Conservation (phyloP, 371 early-diverging fungal species). For the Gilbertella persicaria region DNA sequence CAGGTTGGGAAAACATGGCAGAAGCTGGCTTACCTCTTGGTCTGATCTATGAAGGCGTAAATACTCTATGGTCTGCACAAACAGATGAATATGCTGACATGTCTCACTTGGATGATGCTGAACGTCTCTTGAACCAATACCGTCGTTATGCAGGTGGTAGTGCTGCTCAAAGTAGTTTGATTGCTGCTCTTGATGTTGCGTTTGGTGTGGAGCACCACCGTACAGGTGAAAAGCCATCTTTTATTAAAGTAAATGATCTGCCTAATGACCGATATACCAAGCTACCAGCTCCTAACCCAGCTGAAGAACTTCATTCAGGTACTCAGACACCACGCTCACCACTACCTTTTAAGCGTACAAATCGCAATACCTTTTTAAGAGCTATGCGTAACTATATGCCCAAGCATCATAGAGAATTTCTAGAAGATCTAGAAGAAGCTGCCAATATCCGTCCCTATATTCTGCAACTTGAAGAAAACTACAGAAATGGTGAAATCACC, state of each 20-base stretch:
- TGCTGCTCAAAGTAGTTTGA: conserved; percentile 93
- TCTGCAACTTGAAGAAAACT: conserved; percentile 38
- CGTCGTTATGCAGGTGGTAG: conserved; percentile 90
- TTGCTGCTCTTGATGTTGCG: conserved; percentile 90
- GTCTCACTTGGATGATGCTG: conserved; percentile 58
- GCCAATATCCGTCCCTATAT: conserved; percentile 62
- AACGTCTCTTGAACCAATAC: conserved; percentile 57
- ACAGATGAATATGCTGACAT: conserved; percentile 57
- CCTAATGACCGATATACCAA: conserved; percentile 38
- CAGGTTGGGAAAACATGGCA: conserved; percentile 93
- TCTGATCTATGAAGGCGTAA: conserved; percentile 90
- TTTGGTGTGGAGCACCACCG: conserved; percentile 91
- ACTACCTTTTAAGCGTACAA: conserved; percentile 53
- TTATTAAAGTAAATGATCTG: conserved; percentile 17
- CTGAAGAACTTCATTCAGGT: conserved; percentile 34
- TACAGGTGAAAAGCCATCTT: conserved; percentile 56
- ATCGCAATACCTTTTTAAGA: conserved; percentile 65
- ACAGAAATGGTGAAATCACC: conserved; percentile 14
- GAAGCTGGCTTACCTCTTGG: conserved; percentile 86
- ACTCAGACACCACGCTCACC: conserved; percentile 26
- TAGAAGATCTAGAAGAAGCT: conserved; percentile 75
- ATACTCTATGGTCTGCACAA: conserved; percentile 48
- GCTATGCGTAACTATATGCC: conserved; percentile 96
- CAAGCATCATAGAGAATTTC: conserved; percentile 80
- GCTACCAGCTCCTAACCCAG: conserved; percentile 38